These are phyloP conservation scores for Backusella tarrabulga DNA, from an alignment of 192 early-diverging fungal genomes.

Conservation along the genomic window DNA sequence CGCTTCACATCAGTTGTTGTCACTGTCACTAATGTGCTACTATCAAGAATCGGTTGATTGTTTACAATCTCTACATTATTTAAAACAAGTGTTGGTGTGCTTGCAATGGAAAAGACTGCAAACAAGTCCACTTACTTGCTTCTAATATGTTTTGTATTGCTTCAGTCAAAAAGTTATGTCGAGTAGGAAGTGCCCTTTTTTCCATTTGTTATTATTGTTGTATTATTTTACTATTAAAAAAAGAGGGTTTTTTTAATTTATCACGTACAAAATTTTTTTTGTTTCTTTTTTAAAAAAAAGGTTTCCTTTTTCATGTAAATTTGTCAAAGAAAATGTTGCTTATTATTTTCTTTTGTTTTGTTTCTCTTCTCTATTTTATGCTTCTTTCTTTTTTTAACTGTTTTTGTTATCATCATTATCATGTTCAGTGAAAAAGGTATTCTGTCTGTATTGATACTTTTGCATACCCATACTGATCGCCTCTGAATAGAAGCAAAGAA, in stretches of 20 bases:
- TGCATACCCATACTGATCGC: background rate
- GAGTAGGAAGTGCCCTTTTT: constrained; percentile 14
- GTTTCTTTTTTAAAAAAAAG: background rate
- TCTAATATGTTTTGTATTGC: constrained; percentile 16
- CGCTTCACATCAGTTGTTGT: background rate
- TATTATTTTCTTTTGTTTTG: background rate
- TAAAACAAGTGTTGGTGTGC: background rate
- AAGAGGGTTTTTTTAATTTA: background rate
- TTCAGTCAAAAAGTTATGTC: constrained; percentile 20
- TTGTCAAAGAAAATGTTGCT: background rate
- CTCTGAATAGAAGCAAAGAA: background rate
- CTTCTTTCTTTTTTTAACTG: too few relatives aligned
- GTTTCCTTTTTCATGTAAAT: background rate
- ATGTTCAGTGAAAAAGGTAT: background rate
- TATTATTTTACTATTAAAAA: background rate
- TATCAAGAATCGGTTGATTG: background rate
- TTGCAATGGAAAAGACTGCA: background rate
- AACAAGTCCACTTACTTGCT: background rate
- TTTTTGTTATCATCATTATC: background rate
- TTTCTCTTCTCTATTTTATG: background rate
- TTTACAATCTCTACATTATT: background rate
- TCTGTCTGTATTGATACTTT: background rate
- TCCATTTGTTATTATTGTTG: background rate
- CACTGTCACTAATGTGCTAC: background rate
- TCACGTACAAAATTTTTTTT: background rate